Percentiles rank a stretch among this genome's conserved stretches.
Conservation (phyloP, 352 stramenopile genomes). For the Globisporangium takayamanum region DNA sequence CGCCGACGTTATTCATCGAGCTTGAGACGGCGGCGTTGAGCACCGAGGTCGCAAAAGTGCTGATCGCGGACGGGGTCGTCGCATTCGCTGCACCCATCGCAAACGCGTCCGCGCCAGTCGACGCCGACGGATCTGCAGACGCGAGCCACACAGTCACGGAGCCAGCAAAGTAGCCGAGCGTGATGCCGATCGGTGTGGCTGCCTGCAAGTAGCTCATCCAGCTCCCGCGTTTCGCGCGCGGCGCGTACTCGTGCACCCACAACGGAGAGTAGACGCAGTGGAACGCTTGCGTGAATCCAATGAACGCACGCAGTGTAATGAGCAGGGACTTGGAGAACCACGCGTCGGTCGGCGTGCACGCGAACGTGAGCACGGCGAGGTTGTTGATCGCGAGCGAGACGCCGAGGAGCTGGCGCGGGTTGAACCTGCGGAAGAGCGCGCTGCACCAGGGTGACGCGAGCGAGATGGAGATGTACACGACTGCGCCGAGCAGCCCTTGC, state of each 20-base stretch:
- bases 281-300: constrained; percentile 77
- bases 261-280: constrained; percentile 82
- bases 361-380: constrained; percentile 62
- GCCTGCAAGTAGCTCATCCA: constrained; percentile 88
- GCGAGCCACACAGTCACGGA: constrained; percentile 64
- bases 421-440: constrained; percentile 76
- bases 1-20: constrained; percentile 15
- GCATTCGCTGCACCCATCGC: constrained; percentile 9
- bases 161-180: constrained; percentile 67
- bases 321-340: constrained; percentile 77
- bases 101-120: constrained; percentile 7
- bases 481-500: constrained; percentile 70
- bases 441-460: constrained; percentile 72
- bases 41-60: constrained; percentile 11
- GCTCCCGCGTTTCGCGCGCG: constrained; percentile 45
- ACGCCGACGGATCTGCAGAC: constrained; percentile 14
- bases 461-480: constrained; percentile 83
- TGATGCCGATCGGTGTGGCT: constrained; percentile 67
- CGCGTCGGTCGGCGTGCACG: constrained; percentile 44
- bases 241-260: constrained; percentile 85
- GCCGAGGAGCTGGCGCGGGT: constrained; percentile 55
- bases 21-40: constrained; percentile 19
- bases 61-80: constrained; percentile 2
- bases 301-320: constrained; percentile 58
- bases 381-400: constrained; percentile 76